Evolutionary conservation across 2,329 filamentous ascomycete species (phyloP).

Genomic region (Myriangium duriaei): DNA sequence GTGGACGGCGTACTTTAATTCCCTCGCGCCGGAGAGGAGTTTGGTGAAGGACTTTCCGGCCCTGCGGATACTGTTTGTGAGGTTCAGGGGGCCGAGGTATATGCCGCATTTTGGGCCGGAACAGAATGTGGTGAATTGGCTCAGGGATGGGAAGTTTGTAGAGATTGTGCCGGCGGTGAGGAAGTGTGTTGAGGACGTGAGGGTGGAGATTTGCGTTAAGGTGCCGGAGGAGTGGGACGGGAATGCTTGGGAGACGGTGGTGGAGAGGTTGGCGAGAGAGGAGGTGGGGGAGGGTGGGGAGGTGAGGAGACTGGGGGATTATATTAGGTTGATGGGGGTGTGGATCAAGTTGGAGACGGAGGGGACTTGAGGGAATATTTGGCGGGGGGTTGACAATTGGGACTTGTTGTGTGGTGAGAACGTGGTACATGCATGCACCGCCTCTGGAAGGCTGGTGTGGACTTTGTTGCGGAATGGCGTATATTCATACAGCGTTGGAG

Average conservation of each 20-base stretch:
- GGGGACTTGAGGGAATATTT: slow-evolving; percentile 8
- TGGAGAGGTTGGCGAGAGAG: slow-evolving; percentile 5
- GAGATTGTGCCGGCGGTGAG: slow-evolving; percentile 12
- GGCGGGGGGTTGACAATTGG: no score
- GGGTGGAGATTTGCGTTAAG: slow-evolving; percentile 9
- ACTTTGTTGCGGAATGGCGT: no score
- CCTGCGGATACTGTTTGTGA: slow-evolving; percentile 19
- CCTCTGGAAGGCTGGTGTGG: no score
- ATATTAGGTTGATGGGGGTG: slow-evolving; percentile 5
- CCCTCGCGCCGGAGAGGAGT: slow-evolving; percentile 18
- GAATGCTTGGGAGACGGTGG: slow-evolving; percentile 3
- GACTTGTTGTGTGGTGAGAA: no score
- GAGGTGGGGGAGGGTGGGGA: not conserved
- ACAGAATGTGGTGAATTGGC: slow-evolving; percentile 11
- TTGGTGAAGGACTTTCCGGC: slow-evolving; percentile 22
- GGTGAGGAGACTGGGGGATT: slow-evolving; percentile 1
- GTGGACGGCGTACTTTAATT: slow-evolving; percentile 26
- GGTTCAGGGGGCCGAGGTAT: slow-evolving; percentile 23
- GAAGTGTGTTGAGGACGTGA: slow-evolving; percentile 10
- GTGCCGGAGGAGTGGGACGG: slow-evolving; percentile 6
- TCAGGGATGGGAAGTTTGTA: slow-evolving; percentile 10
- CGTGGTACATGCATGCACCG: no score
- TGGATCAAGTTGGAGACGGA: slow-evolving; percentile 10
- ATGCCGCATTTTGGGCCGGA: slow-evolving; percentile 12
- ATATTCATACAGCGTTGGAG: no score